Conservation (phyloP, 139 green algal species). For the Chlamydomonas sp. region DNA sequence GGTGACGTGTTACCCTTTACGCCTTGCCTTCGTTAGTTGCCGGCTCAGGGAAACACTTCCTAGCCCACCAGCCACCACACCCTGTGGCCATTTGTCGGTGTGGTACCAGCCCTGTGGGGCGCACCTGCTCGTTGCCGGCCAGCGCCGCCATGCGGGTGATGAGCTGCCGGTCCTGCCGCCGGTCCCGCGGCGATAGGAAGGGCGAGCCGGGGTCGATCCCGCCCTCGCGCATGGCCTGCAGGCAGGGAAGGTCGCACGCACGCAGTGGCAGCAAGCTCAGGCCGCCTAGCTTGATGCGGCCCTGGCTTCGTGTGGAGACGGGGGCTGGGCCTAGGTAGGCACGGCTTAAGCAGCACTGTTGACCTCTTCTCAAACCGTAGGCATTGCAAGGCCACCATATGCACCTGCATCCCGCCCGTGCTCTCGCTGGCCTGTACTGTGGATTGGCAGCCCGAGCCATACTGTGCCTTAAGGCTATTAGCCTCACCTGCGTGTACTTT, state of each 20-base stretch:
- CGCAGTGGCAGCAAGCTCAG: not conserved
- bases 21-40: not conserved
- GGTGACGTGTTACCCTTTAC: not conserved
- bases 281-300: not conserved
- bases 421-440: not conserved
- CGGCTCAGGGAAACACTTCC: too few relatives aligned
- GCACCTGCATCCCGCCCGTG: not conserved
- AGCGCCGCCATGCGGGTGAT: conserved; percentile 50
- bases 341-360: not conserved
- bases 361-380: not conserved
- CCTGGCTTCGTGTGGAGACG: not conserved
- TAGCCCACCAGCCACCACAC: too few relatives aligned
- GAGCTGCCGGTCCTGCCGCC: conserved; percentile 43
- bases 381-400: not conserved
- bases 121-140: conserved; percentile 44
- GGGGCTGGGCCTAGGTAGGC: not conserved
- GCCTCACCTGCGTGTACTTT: conserved; percentile 37
- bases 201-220: conserved; percentile 46
- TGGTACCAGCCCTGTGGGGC: too few relatives aligned
- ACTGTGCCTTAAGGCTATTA: not conserved
- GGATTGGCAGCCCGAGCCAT: not conserved
- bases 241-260: not conserved
- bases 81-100: too few relatives aligned
- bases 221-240: conserved; percentile 17
- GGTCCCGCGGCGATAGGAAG: conserved; percentile 46